Evolutionary conservation across 768 basidiomycete species (phyloP).

Genomic region (Mycena latifolia): DNA sequence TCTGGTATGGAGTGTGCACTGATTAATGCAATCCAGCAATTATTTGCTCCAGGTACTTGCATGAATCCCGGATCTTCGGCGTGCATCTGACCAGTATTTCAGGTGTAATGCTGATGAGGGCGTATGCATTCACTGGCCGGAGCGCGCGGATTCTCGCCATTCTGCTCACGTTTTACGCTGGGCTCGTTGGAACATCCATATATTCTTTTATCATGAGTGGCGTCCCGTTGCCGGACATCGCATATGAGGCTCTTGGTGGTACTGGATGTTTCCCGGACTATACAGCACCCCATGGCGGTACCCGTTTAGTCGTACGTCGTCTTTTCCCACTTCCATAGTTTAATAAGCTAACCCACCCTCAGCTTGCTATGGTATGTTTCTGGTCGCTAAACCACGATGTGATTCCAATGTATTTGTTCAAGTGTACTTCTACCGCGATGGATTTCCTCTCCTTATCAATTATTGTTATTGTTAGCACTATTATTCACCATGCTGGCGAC

Average conservation of each 20-base stretch:
- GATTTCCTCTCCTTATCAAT: slow-evolving; percentile 51
- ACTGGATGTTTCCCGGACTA: slow-evolving; percentile 58
- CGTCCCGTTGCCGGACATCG: slow-evolving; percentile 37
- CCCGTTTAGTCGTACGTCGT: slow-evolving; percentile 44
- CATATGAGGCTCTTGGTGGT: slow-evolving; percentile 40
- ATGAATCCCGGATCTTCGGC: background rate
- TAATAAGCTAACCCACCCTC: background rate
- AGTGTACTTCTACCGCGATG: slow-evolving; percentile 53
- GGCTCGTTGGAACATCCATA: slow-evolving; percentile 48
- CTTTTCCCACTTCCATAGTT: background rate
- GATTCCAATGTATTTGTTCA: slow-evolving; percentile 34
- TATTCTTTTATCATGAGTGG: slow-evolving; percentile 52
- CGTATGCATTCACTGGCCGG: slow-evolving; percentile 57
- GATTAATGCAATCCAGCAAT: slow-evolving; percentile 46
- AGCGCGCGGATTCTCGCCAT: slow-evolving; percentile 44
- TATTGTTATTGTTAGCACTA: slow-evolving; percentile 49
- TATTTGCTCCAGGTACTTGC: slow-evolving; percentile 52
- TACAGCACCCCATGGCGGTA: slow-evolving; percentile 36
- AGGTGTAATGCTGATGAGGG: slow-evolving; percentile 60
- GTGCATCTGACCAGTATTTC: background rate
- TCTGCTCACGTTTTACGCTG: slow-evolving; percentile 46
- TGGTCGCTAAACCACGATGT: slow-evolving; percentile 32
- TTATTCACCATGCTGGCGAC: background rate
- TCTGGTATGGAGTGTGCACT: background rate
- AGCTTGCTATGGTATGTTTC: slow-evolving; percentile 25